Base-by-base conservation (phyloP, 177 flowering plant genomes). In the Tripterygium wilfordii region DNA sequence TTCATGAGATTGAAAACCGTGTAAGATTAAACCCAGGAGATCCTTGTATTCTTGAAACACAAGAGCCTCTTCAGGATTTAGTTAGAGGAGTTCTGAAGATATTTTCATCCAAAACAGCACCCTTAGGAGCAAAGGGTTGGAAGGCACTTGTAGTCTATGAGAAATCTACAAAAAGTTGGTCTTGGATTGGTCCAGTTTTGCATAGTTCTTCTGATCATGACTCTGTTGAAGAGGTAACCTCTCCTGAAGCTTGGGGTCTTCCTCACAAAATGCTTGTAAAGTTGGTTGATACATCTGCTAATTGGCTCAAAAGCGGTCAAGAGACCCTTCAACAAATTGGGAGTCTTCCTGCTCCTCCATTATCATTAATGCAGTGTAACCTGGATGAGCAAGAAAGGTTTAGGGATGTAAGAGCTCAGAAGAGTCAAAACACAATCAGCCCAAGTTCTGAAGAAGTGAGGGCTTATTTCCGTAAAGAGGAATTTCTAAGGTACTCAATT, bases 21-120 rank as follows among this genome's bases (percentile, higher is more conserved):
- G 96, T 94, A 49, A 79, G 70, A 63, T 77, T 76, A 51, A 87
- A 82, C 53, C 99, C 97, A 27, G 85, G 95, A 31, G 99, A 94
- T 69, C 97, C 99, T 59, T 78, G 80, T 56, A 88, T 94, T 67
- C 95, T 94, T 45, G 96, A 94, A 67, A 88, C 85, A 39, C 95
- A 79, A 55, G 97, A 94, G 63, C 96, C 94, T 16, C 96, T 94
- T 56, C 95, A 78, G 58, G 97, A 90, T 77, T 69, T 94, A 71
- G 74, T 94, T 24, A 79, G 94, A 66, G 99, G 99, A 42, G 95
- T 80, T 38, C 56, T 94, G 49, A 90, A 88, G 67, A 77, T 90
- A 57, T 80, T 87, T 57, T 77, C 83, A 43, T 87, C 97, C 26
- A 85, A 71, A 67, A 75, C 94, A 52, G 96, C 99, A 29, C 99